A percentile compares a stretch with the other conserved stretches of the same genome.
These are phyloP conservation scores for Trichoderma gamsii DNA, from an alignment of 495 filamentous ascomycete genomes.

Conservation along the genomic window DNA sequence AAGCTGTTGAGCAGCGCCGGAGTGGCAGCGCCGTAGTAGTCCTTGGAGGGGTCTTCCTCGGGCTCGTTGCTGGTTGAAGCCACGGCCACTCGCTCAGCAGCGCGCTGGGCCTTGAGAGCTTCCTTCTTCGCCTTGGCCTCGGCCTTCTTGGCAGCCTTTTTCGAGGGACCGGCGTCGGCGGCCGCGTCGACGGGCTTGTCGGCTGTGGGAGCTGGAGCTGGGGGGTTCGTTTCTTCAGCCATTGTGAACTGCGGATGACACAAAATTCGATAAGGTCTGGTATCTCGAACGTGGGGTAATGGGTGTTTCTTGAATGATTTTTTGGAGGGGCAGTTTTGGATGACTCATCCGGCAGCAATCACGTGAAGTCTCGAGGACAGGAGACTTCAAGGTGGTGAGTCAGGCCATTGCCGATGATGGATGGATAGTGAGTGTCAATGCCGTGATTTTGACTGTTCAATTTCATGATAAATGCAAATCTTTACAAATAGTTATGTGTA, in stretches of 20 bases:
- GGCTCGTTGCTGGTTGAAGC: conserved; percentile 44
- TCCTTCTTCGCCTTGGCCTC: conserved; percentile 50
- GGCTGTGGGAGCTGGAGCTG: background rate
- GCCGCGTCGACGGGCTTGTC: conserved; percentile 12
- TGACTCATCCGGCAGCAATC: conserved; percentile 9
- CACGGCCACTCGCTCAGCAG: conserved; percentile 43
- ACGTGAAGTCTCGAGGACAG: background rate
- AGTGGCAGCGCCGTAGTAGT: conserved; percentile 56
- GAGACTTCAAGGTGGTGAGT: background rate
- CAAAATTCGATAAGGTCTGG: background rate
- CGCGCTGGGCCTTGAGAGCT: conserved; percentile 45
- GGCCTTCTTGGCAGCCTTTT: conserved; percentile 53
- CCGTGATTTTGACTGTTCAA: background rate
- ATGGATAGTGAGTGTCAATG: background rate
- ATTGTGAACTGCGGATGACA: conserved; percentile 7
- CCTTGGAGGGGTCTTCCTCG: conserved; percentile 62
- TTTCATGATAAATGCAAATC: background rate
- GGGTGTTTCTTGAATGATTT: conserved; percentile 8
- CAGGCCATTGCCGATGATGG: background rate
- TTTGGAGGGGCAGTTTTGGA: conserved; percentile 5
- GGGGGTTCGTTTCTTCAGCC: conserved; percentile 15
- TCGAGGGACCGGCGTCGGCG: conserved; percentile 31
- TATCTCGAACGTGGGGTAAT: background rate
- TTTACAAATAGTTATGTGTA: too few relatives aligned
- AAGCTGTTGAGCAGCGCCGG: conserved; percentile 20